phyloP scores from a whole-genome alignment of 148 eudicot genomes.

The Hydrangea macrophylla region DNA sequence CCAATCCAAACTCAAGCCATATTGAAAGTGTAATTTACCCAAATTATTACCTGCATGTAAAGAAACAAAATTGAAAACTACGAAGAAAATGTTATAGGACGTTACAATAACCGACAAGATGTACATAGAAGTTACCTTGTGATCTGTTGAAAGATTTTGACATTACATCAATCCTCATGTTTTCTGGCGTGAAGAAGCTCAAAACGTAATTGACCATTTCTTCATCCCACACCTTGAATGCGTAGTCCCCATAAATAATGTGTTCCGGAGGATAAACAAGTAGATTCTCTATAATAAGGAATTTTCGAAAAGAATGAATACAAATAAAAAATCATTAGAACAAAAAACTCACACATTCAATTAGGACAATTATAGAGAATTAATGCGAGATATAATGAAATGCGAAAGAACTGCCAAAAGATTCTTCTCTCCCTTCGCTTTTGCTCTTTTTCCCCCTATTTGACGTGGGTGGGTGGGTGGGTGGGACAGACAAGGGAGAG shows the following conservation, averaged over 20 bases:
- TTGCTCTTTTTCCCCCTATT: too few relatives aligned
- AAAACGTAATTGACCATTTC: constrained; percentile 53
- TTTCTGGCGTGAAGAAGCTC: constrained; percentile 67
- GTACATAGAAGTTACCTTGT: constrained; percentile 42
- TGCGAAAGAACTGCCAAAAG: background rate
- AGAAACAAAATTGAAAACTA: constrained; percentile 9
- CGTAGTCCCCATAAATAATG: constrained; percentile 87
- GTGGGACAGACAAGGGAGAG: too few relatives aligned
- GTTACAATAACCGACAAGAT: background rate
- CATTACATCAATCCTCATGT: constrained; percentile 83
- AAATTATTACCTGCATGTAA: too few relatives aligned
- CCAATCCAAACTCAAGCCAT: too few relatives aligned
- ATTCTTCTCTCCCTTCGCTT: too few relatives aligned
- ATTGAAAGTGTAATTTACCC: too few relatives aligned
- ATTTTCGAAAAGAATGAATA: constrained; percentile 13
- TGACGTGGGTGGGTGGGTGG: too few relatives aligned
- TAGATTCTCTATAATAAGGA: constrained; percentile 50
- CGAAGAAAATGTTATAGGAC: background rate
- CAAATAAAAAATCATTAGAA: background rate
- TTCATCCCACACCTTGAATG: constrained; percentile 81
- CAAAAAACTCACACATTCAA: constrained; percentile 1
- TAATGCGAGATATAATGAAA: background rate
- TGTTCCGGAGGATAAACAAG: constrained; percentile 87
- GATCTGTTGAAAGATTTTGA: constrained; percentile 58
- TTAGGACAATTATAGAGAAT: background rate